Evolutionary conservation across 1,284 basidiomycete genomes (phyloP).

Genomic region (Porodaedalea pini): DNA sequence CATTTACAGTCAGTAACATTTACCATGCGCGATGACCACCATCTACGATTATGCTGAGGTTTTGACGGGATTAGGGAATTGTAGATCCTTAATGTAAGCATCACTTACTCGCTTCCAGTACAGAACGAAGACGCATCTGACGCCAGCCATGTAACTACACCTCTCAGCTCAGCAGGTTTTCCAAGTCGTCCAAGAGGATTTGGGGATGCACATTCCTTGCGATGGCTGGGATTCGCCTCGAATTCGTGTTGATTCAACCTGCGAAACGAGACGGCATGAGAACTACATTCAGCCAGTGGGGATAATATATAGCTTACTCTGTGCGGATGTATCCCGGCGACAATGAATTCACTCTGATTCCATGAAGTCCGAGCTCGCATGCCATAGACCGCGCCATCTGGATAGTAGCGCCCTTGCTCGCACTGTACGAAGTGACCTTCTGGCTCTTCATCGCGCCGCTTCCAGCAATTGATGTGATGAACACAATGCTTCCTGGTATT

Average conservation of each 20-base stretch:
- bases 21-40: slow-evolving; percentile 73
- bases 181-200: slow-evolving; percentile 78
- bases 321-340: slow-evolving; percentile 33
- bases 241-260: slow-evolving; percentile 79
- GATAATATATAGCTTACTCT: slow-evolving; percentile 8
- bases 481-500: slow-evolving; percentile 72
- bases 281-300: background rate
- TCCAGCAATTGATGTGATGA: slow-evolving; percentile 85
- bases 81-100: background rate
- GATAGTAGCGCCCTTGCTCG: slow-evolving; percentile 39
- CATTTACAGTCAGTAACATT: slow-evolving; percentile 12
- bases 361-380: slow-evolving; percentile 39
- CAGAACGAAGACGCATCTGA: slow-evolving; percentile 74
- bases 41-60: slow-evolving; percentile 60
- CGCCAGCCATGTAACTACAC: slow-evolving; percentile 75
- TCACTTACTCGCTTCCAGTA: slow-evolving; percentile 70
- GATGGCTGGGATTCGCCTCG: slow-evolving; percentile 63
- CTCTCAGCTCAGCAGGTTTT: slow-evolving; percentile 71
- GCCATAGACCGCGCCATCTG: slow-evolving; percentile 43
- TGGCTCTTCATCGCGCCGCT: slow-evolving; percentile 60
- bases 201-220: slow-evolving; percentile 74
- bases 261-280: background rate
- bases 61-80: slow-evolving; percentile 1
- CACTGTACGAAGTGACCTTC: slow-evolving; percentile 31
- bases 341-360: slow-evolving; percentile 34